A percentile compares a stretch with the other conserved stretches of the same genome.
phyloP scores from a whole-genome alignment of 78 protist genomes.

The Dictyostelium firmibasis region DNA sequence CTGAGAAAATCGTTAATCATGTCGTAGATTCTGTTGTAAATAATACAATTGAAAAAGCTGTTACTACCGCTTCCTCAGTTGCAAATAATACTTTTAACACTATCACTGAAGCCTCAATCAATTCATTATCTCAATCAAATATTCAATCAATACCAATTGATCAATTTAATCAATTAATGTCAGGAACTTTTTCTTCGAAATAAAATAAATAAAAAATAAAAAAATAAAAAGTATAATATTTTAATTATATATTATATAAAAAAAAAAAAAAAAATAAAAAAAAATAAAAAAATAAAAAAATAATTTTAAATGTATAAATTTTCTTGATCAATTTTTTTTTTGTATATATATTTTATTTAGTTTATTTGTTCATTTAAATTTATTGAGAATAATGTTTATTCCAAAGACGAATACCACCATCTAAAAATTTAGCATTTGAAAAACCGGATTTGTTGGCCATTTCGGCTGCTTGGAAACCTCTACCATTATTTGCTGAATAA shows the following conservation, averaged over 20 bases:
- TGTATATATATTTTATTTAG: neutral
- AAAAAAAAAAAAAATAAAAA: neutral
- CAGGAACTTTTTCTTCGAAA: conserved; percentile 5
- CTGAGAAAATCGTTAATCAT: neutral
- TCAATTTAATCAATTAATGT: neutral
- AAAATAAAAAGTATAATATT: neutral
- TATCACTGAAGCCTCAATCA: neutral
- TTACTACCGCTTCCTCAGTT: neutral
- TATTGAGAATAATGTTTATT: neutral
- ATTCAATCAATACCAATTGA: neutral
- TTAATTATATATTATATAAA: neutral
- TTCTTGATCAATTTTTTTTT: neutral
- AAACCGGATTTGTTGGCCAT: conserved; percentile 50
- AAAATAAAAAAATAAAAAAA: neutral
- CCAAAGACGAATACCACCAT: conserved; percentile 63
- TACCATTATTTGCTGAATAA: conserved; percentile 65
- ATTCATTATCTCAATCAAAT: neutral
- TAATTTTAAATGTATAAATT: neutral
- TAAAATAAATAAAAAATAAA: neutral
- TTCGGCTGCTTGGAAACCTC: conserved; percentile 22
- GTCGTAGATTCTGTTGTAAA: no score
- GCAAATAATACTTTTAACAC: neutral
- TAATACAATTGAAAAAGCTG: neutral
- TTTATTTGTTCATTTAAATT: neutral
- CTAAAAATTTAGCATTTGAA: conserved; percentile 20